Evolutionary conservation across 2,329 filamentous ascomycete genomes (phyloP), one percentile per base, ranked within the genome.

Genomic region (Colletotrichum sp.): DNA sequence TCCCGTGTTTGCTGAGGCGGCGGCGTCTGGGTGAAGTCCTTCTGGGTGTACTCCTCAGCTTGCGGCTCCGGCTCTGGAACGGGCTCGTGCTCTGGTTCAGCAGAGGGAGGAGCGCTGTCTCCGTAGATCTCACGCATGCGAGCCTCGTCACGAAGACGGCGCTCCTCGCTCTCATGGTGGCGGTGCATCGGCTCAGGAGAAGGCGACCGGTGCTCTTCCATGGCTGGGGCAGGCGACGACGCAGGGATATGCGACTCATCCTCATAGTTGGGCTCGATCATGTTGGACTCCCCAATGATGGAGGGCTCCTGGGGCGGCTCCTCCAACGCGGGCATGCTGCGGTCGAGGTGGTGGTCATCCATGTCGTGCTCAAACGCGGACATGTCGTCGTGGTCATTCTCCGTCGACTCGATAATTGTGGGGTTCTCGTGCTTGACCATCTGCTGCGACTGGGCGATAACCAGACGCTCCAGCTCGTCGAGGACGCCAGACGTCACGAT

Each of bases 381-480:
- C 62, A 69, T 70, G 10, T 69, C 59, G 32, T 64, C 59, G 32
- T 64, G 74, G 32, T 79, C 79, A 3, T 75, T 48, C 9, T 75
- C 73, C 3, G 73, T 75, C 2, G 73, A 75, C 56, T 75, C 63
- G 24, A 75, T 64, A 9, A 75, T 61, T 7, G 73, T 58, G 1
- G 76, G 79, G 16, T 84, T 62, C 58, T 62, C 82, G 48, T 85
- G 82, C 75, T 85, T 82, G 7, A 83, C 81, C 3, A 83, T 79
- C 16, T 76, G 80, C 79, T 90, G 85, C 3, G 73, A 75, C 71
- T 87, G 85, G 43, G 86, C 84, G 9, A 85, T 84, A 48, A 86
- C 87, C 10, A 93, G 84, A n/a, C 85, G 86, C 74, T 92, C 90
- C 24, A 96, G 85, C 78, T 92, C 91, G 21, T 89, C 88, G 9